Evolutionary conservation across 1,139 yeast species (phyloP), one percentile per base, ranked within the genome.

Genomic region (Debaryomyces subglobosus): DNA sequence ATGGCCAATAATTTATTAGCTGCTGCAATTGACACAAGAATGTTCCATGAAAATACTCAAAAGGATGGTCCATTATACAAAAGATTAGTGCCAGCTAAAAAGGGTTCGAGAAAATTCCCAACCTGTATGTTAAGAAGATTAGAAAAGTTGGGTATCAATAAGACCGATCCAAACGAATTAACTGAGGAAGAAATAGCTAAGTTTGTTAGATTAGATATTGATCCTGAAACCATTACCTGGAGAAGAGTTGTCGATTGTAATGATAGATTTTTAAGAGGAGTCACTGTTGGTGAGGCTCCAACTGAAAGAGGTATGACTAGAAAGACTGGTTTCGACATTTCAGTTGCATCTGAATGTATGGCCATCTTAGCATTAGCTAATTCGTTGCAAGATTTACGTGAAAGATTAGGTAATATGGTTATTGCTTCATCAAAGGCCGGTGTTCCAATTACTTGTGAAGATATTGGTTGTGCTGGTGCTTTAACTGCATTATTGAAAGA

Each of bases 291-390:
- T 56, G 84, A 89, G 71, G 97, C 96, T 5, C 89, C 96, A 59
- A 90, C 97, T 51, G 99, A 94, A 71, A 89, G 89, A 77, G 97
- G 97, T 40, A 80, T 83, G 67, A 82, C 87, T 45, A 85, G 99
- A 70, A 78, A 84, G 59, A 89, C 98, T 34, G 99, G 98, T 2
- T 92, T 94, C 65, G 99, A 94, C 68, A 94, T 94, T 63, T 85
- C 98, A 34, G 99, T 94, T 53, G 99, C 99, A 30, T 86, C 95
- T 49, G 99, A 94, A 75, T 87, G 96, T 71, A 94, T 94, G 99
- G 98, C 99, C 36, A 90, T 94, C 52, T 77, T 94, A 59, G 98
- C 99, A n/a, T 79, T 94, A 53, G 81, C 95, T 48, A 86, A 85
- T 61, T 84, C 90, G 44, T 79, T 92, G 60, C 74, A 81, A 54